Conservation (phyloP, 192 early-diverging fungal species). For the Umbelopsis isabellina region DNA sequence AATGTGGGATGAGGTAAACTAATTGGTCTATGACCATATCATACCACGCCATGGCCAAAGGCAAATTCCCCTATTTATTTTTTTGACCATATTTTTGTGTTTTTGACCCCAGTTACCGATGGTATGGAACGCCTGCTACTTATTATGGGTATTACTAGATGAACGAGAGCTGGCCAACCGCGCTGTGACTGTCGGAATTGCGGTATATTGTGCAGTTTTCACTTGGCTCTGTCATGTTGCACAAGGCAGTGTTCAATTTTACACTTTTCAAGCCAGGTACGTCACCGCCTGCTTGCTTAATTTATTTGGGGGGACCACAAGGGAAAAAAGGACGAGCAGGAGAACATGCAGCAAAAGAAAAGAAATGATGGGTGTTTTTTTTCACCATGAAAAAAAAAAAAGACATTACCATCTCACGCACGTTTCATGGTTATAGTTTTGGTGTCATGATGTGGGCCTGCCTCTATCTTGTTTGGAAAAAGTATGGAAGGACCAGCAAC, state of each 20-base stretch:
- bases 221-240: constrained; percentile 30
- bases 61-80: background rate
- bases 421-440: constrained; percentile 23
- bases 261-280: constrained; percentile 38
- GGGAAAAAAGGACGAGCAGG: too few relatives aligned
- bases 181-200: constrained; percentile 10
- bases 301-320: background rate
- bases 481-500: constrained; percentile 24
- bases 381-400: background rate
- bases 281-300: background rate
- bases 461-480: constrained; percentile 38
- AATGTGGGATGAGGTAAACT: constrained; percentile 41
- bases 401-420: background rate
- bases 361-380: too few relatives aligned
- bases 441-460: constrained; percentile 41
- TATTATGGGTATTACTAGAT: constrained; percentile 35
- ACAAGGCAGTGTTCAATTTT: constrained; percentile 33
- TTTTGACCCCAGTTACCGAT: constrained; percentile 27
- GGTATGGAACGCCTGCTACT: constrained; percentile 40
- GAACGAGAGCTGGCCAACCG: constrained; percentile 19
- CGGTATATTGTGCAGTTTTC: constrained; percentile 31
- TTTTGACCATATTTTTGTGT: background rate
- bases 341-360: too few relatives aligned
- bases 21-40: too few relatives aligned
- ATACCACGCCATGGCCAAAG: too few relatives aligned